Percentiles rank a stretch among this genome's conserved stretches.
These are phyloP conservation scores for Didymellaceae sp. DNA, from an alignment of 2,329 filamentous ascomycete species.

Conservation along the genomic window DNA sequence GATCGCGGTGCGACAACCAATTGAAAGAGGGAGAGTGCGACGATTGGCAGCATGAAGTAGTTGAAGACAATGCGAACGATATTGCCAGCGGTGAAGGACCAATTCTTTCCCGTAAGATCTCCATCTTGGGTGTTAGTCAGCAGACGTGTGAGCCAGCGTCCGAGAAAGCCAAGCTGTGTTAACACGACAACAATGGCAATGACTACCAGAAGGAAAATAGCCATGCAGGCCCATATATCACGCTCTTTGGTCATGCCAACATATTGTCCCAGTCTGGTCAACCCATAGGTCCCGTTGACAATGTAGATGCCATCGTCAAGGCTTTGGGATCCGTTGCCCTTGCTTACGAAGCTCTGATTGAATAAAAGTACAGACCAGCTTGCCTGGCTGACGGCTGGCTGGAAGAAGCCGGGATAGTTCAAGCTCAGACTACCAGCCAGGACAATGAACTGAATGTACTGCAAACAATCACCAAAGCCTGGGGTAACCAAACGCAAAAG, in stretches of 20 bases:
- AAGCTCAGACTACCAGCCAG: slow-evolving; percentile 87
- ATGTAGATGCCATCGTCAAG: slow-evolving; percentile 87
- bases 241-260: slow-evolving; percentile 76
- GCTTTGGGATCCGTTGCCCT: slow-evolving; percentile 68
- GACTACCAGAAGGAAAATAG: slow-evolving; percentile 85
- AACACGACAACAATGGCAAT: slow-evolving; percentile 71
- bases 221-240: slow-evolving; percentile 94
- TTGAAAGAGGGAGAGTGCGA: slow-evolving; percentile 89
- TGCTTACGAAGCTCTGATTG: slow-evolving; percentile 84
- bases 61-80: slow-evolving; percentile 84
- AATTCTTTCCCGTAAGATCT: slow-evolving; percentile 87
- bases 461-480: slow-evolving; percentile 93
- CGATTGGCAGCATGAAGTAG: slow-evolving; percentile 86
- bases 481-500: slow-evolving; percentile 90
- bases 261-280: slow-evolving; percentile 79
- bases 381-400: slow-evolving; percentile 85
- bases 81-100: slow-evolving; percentile 72
- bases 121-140: slow-evolving; percentile 78
- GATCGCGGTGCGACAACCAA: slow-evolving; percentile 76
- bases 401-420: slow-evolving; percentile 92
- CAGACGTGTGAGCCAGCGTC: slow-evolving; percentile 77
- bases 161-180: slow-evolving; percentile 77
- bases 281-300: slow-evolving; percentile 76
- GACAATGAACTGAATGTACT: slow-evolving; percentile 93
- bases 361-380: slow-evolving; percentile 93